phyloP scores from a whole-genome alignment of 2,329 filamentous ascomycete genomes.

The Magnaporthiopsis poae region DNA sequence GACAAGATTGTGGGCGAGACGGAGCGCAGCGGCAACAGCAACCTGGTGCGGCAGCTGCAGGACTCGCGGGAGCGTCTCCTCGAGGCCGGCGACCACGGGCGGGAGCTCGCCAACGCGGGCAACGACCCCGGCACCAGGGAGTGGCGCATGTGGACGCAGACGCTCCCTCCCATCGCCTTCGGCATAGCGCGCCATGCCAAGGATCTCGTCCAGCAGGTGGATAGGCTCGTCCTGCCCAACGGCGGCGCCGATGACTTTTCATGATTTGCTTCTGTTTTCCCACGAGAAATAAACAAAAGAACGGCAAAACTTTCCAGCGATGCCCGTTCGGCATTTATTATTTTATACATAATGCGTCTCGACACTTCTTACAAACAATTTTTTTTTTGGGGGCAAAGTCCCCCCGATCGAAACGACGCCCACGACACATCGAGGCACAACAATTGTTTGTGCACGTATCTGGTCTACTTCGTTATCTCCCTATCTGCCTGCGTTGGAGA shows the following conservation, averaged over 20 bases:
- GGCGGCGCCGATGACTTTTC: constrained; percentile 19
- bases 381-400: not conserved
- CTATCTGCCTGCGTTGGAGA: not conserved
- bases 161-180: constrained; percentile 74
- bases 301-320: not conserved
- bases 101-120: constrained; percentile 45
- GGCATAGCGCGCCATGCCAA: constrained; percentile 75
- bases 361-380: not conserved
- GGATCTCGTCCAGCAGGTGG: constrained; percentile 45
- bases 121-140: constrained; percentile 42
- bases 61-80: constrained; percentile 56
- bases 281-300: constrained; percentile 11
- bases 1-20: constrained; percentile 60
- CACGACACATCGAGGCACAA: not conserved
- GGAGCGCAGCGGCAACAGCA: constrained; percentile 38
- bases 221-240: constrained; percentile 17
- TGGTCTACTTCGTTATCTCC: not conserved
- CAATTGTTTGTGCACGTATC: not conserved
- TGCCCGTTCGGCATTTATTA: constrained; percentile 4
- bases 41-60: constrained; percentile 44
- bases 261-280: constrained; percentile 8
- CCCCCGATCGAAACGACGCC: not conserved
- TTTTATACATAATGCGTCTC: not conserved
- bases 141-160: constrained; percentile 57
- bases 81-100: constrained; percentile 51